Percentiles rank a stretch among this genome's conserved stretches.
Conservation (phyloP, 129 eudicot genomes). For the Artemisia tridentata region DNA sequence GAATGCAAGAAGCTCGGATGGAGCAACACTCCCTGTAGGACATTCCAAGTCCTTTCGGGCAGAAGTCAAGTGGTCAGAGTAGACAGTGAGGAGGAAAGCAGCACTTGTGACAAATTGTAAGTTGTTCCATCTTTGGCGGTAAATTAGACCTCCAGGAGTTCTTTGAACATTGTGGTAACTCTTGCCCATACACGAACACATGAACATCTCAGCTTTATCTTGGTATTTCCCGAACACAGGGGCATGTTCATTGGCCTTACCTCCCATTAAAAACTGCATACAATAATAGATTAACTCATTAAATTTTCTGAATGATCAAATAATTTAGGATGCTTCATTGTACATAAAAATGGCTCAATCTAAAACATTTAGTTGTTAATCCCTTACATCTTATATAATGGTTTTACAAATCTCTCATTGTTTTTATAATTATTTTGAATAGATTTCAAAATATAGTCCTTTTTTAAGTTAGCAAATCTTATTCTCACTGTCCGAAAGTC, state of each 20-base stretch:
- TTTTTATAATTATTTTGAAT: no score
- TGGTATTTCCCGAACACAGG: slow-evolving; percentile 66
- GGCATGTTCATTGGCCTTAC: slow-evolving; percentile 56
- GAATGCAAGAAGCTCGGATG: slow-evolving; percentile 68
- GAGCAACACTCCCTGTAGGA: slow-evolving; percentile 53
- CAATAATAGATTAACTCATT: not conserved
- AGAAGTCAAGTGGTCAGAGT: slow-evolving; percentile 80
- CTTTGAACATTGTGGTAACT: slow-evolving; percentile 66
- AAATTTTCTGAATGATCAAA: not conserved
- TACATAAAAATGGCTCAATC: no score
- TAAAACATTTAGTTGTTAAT: no score
- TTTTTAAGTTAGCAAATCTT: no score
- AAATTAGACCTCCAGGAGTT: slow-evolving; percentile 93
- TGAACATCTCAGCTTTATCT: slow-evolving; percentile 84
- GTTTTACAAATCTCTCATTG: no score
- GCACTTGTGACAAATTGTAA: slow-evolving; percentile 96
- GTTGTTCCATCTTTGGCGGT: slow-evolving; percentile 89
- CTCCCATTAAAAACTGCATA: slow-evolving; percentile 81
- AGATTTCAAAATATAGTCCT: no score
- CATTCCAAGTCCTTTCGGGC: slow-evolving; percentile 69
- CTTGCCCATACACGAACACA: slow-evolving; percentile 92
- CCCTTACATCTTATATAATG: no score
- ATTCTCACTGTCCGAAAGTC: no score
- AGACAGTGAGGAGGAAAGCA: slow-evolving; percentile 76
- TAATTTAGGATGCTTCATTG: no score